Conservation (phyloP, 345 rosid genomes). For the Capsella bursapastoris region DNA sequence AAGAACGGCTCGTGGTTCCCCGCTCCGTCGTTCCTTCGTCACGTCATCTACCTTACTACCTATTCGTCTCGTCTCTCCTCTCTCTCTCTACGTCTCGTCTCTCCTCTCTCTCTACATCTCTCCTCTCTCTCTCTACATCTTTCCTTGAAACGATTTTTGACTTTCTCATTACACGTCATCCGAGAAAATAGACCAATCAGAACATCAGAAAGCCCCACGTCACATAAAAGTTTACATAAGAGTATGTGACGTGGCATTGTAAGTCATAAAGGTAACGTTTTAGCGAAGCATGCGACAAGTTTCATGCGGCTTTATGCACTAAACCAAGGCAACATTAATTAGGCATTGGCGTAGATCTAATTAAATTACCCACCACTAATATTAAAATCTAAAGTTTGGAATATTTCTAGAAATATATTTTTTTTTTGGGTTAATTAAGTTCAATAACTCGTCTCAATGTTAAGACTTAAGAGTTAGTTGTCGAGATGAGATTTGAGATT, state of each 20-base stretch:
- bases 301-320: background rate
- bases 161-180: background rate
- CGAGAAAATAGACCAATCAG: background rate
- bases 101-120: too few relatives aligned
- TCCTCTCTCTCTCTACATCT: too few relatives aligned
- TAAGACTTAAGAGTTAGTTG: too few relatives aligned
- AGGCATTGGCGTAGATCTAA: background rate
- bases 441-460: too few relatives aligned
- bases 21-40: background rate
- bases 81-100: background rate
- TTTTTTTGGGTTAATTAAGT: too few relatives aligned
- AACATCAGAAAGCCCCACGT: background rate
- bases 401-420: too few relatives aligned
- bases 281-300: background rate
- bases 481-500: too few relatives aligned
- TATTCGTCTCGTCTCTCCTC: background rate
- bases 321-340: background rate
- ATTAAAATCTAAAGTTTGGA: too few relatives aligned
- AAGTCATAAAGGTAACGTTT: background rate
- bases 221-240: background rate
- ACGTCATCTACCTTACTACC: background rate
- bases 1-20: constrained; percentile 19
- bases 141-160: background rate
- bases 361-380: too few relatives aligned
- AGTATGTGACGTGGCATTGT: background rate